phyloP scores from a whole-genome alignment of 495 filamentous ascomycete species.

The Aspergillus mulundensis region DNA sequence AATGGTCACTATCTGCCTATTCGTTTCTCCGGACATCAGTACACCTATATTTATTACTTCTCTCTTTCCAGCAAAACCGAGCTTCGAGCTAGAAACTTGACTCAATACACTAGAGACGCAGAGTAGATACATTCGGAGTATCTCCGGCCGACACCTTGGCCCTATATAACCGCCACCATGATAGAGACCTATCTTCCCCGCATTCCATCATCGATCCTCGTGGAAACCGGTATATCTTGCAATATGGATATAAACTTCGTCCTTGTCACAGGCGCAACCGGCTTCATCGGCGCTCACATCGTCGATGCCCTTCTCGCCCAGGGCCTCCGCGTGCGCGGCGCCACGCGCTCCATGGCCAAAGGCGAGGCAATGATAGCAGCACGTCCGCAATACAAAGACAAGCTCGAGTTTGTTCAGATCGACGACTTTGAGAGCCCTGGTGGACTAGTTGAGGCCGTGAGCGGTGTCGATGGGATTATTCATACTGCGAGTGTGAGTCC shows the following conservation, averaged over 20 bases:
- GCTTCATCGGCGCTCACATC: slow-evolving; percentile 42
- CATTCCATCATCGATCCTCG: not conserved
- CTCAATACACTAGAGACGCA: no score
- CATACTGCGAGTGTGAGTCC: slow-evolving; percentile 38
- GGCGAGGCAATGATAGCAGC: slow-evolving; percentile 30
- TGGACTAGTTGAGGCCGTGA: slow-evolving; percentile 31
- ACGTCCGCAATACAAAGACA: slow-evolving; percentile 26
- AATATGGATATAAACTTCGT: slow-evolving; percentile 13
- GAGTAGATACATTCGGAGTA: not conserved
- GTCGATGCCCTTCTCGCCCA: slow-evolving; percentile 30
- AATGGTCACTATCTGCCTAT: no score
- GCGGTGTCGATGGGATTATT: slow-evolving; percentile 35
- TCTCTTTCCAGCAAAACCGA: no score
- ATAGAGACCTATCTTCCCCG: not conserved
- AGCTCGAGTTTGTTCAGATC: slow-evolving; percentile 35
- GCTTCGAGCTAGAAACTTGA: no score
- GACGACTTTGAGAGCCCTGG: slow-evolving; percentile 33
- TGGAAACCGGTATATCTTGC: not conserved
- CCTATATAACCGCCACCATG: not conserved
- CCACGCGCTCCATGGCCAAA: slow-evolving; percentile 29
- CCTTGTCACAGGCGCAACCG: slow-evolving; percentile 41
- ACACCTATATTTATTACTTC: no score
- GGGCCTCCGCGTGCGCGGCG: slow-evolving; percentile 34
- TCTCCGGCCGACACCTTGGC: not conserved
- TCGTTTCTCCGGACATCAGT: no score